phyloP scores from a whole-genome alignment of 1,284 basidiomycete genomes.

The Malassezia restricta region DNA sequence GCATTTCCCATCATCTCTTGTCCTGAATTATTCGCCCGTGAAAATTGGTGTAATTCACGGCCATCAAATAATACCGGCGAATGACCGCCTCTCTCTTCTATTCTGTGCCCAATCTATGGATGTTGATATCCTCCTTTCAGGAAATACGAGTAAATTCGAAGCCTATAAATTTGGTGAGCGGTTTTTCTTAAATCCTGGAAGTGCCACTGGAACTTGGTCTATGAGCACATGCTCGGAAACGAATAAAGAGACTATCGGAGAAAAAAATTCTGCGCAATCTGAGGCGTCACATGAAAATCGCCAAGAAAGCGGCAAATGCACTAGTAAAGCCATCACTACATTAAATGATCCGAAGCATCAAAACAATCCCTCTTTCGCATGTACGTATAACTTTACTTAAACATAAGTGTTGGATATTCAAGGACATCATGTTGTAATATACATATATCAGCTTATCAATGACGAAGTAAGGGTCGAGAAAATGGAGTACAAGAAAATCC shows the following conservation, averaged over 20 bases:
- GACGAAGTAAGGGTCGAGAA: conserved; percentile 45
- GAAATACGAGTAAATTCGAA: conserved; percentile 92
- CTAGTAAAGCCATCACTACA: no score
- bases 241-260: no score
- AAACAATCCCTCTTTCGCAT: conserved; percentile 6
- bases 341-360: neutral
- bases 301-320: no score
- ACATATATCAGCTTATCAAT: conserved; percentile 44
- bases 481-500: conserved; percentile 34
- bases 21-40: conserved; percentile 72
- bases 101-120: conserved; percentile 82
- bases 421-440: conserved; percentile 39
- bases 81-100: conserved; percentile 75
- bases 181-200: conserved; percentile 94
- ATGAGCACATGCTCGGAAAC: conserved; percentile 13
- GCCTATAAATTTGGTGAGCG: conserved; percentile 77
- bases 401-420: conserved; percentile 41
- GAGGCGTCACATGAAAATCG: no score
- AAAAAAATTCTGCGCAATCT: no score
- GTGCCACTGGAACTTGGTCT: conserved; percentile 81
- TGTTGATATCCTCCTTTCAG: conserved; percentile 84
- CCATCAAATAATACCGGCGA: conserved; percentile 82
- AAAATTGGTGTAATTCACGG: conserved; percentile 87
- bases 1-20: conserved; percentile 68
- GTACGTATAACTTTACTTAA: conserved; percentile 1